A percentile compares a stretch with the other conserved stretches of the same genome.
Conservation (phyloP, 345 rosid genomes). For the Turnera subulata region DNA sequence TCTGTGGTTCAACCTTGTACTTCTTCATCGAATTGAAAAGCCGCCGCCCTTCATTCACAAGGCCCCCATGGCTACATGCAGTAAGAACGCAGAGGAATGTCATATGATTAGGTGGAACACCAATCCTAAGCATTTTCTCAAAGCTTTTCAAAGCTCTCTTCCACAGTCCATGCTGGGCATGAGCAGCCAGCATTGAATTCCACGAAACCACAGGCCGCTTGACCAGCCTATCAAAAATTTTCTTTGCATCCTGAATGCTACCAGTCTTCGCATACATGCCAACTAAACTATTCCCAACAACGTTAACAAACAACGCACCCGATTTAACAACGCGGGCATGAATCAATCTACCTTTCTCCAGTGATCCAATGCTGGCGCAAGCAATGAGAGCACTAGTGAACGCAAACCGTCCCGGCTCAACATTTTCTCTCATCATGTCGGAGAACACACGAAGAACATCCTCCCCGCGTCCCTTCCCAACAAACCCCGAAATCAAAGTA, state of each 20-base stretch:
- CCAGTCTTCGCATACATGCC: constrained; percentile 87
- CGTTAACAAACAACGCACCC: too few relatives aligned
- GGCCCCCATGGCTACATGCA: constrained; percentile 73
- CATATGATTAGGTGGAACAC: constrained; percentile 58
- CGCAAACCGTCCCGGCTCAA: too few relatives aligned
- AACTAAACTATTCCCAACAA: too few relatives aligned
- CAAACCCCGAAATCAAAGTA: too few relatives aligned
- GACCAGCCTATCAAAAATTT: constrained; percentile 35
- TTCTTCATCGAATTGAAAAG: constrained; percentile 47
- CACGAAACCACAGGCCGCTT: constrained; percentile 55
- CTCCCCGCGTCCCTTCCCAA: too few relatives aligned
- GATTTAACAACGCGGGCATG: too few relatives aligned
- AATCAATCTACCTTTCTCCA: too few relatives aligned
- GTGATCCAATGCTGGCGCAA: too few relatives aligned
- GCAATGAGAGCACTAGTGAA: too few relatives aligned
- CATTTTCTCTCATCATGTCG: too few relatives aligned
- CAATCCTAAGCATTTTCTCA: constrained; percentile 43
- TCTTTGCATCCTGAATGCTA: constrained; percentile 48
- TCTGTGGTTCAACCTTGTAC: constrained; percentile 56
- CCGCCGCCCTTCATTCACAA: constrained; percentile 50
- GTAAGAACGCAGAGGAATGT: constrained; percentile 69
- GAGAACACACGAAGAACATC: too few relatives aligned
- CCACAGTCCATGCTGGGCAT: constrained; percentile 72
- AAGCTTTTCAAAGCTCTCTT: constrained; percentile 47
- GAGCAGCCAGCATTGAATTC: constrained; percentile 69